These are phyloP conservation scores for Zygoascus hellenicus DNA, from an alignment of 1,139 yeast genomes.

Conservation along the genomic window DNA sequence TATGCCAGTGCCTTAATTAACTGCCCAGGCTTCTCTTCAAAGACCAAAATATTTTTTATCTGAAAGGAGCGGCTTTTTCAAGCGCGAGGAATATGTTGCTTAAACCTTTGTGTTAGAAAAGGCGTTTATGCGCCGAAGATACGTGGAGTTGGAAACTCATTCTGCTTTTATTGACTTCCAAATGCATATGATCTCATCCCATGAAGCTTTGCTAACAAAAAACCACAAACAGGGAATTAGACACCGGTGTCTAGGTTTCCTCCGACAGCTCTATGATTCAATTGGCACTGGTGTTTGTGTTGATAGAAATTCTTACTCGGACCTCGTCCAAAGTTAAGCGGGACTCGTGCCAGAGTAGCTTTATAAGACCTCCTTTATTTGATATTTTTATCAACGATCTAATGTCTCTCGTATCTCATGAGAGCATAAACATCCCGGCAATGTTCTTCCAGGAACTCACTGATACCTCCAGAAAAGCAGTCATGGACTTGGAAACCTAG, in stretches of 20 bases:
- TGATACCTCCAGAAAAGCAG: neutral
- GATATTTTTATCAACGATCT: neutral
- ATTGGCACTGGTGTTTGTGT: neutral
- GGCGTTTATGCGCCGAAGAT: neutral
- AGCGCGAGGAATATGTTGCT: neutral
- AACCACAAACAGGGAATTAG: neutral
- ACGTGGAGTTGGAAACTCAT: neutral
- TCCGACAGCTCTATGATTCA: neutral
- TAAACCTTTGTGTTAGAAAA: neutral
- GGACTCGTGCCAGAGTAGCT: neutral
- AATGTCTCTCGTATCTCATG: neutral
- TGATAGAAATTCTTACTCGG: neutral
- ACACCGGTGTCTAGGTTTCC: neutral
- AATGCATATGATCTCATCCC: neutral
- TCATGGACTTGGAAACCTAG: neutral
- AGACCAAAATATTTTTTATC: neutral
- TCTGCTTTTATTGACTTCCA: neutral
- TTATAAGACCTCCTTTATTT: neutral
- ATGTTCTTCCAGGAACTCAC: too few species aligned
- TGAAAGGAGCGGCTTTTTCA: neutral
- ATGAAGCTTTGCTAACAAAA: neutral
- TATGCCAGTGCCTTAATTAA: neutral
- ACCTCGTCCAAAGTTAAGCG: neutral
- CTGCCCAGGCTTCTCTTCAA: neutral
- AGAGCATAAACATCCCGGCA: neutral